A percentile compares a stretch with the other conserved stretches of the same genome.
These are phyloP conservation scores for Butyriboletus loyo DNA, from an alignment of 768 basidiomycete genomes.

Conservation along the genomic window DNA sequence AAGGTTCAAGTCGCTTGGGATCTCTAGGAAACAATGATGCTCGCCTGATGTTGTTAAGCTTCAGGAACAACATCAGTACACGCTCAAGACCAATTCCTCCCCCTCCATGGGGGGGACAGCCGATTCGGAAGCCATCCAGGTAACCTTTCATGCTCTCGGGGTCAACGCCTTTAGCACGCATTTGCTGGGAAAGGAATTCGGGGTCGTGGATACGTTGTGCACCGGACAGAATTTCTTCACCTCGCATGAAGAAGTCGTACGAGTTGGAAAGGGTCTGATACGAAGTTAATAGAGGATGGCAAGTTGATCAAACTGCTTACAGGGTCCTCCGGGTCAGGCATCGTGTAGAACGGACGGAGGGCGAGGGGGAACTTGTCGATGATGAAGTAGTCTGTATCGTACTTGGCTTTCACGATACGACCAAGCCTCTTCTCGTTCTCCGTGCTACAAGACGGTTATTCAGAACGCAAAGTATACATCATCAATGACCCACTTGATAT, in stretches of 20 bases:
- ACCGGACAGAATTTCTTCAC: constrained; percentile 97
- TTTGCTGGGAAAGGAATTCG: constrained; percentile 72
- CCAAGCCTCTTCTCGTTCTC: constrained; percentile 95
- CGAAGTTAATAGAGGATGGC: not conserved
- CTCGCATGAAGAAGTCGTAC: constrained; percentile 99
- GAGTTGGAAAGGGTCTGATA: constrained; percentile 87
- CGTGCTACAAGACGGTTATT: constrained; percentile 54
- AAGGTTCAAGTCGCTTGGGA: constrained; percentile 92
- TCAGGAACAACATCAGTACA: constrained; percentile 96
- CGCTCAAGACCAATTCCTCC: constrained; percentile 95
- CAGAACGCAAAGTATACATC: not conserved
- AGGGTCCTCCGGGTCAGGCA: constrained; percentile 92
- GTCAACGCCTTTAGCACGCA: constrained; percentile 85
- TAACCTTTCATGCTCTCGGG: constrained; percentile 91
- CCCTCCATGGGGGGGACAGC: constrained; percentile 94
- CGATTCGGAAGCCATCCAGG: constrained; percentile 91
- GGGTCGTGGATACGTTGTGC: constrained; percentile 98
- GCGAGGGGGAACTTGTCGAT: constrained; percentile 98
- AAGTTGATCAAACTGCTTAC: constrained; percentile 41
- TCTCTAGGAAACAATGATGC: constrained; percentile 96
- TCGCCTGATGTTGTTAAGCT: constrained; percentile 91
- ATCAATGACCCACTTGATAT: constrained; percentile 68
- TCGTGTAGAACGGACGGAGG: constrained; percentile 97
- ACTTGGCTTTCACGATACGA: constrained; percentile 84
- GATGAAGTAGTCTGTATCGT: constrained; percentile 98